A percentile compares a stretch with the other conserved stretches of the same genome.
Evolutionary conservation across 2,329 filamentous ascomycete genomes (phyloP).

Genomic region (Sclerotinia spermophila): DNA sequence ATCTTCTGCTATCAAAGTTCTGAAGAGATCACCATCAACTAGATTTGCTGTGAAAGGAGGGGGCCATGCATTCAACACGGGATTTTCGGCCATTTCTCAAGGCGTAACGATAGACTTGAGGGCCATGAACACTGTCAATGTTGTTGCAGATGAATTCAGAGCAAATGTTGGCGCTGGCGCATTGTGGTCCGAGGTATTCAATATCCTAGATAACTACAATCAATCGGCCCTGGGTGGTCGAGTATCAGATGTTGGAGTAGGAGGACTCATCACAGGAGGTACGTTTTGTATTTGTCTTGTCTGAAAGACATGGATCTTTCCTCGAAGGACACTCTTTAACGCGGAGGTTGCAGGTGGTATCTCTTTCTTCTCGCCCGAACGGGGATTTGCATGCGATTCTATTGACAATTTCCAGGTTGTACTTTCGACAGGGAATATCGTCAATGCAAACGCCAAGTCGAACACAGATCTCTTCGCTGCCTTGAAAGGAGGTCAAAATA

Average conservation of each 20-base stretch:
- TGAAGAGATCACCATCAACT: slow-evolving; percentile 11
- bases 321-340: too few species aligned
- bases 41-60: slow-evolving; percentile 41
- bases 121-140: slow-evolving; percentile 14
- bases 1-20: slow-evolving; percentile 5
- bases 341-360: slow-evolving; percentile 7
- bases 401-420: slow-evolving; percentile 39
- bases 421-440: background rate
- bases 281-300: too few species aligned
- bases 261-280: slow-evolving; percentile 20
- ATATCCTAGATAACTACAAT: slow-evolving; percentile 33
- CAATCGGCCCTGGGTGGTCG: slow-evolving; percentile 40
- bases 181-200: slow-evolving; percentile 41
- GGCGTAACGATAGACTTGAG: slow-evolving; percentile 23
- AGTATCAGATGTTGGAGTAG: slow-evolving; percentile 24
- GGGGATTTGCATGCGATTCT: slow-evolving; percentile 47
- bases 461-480: slow-evolving; percentile 22
- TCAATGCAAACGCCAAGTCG: background rate
- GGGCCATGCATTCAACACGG: slow-evolving; percentile 35
- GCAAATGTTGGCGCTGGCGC: slow-evolving; percentile 38
- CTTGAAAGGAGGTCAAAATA: slow-evolving; percentile 24
- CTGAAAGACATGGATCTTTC: too few species aligned
- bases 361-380: slow-evolving; percentile 30
- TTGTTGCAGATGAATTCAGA: slow-evolving; percentile 28
- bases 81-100: slow-evolving; percentile 20